Base-by-base conservation (phyloP, 345 rosid species). In the Eucalyptus regnans region DNA sequence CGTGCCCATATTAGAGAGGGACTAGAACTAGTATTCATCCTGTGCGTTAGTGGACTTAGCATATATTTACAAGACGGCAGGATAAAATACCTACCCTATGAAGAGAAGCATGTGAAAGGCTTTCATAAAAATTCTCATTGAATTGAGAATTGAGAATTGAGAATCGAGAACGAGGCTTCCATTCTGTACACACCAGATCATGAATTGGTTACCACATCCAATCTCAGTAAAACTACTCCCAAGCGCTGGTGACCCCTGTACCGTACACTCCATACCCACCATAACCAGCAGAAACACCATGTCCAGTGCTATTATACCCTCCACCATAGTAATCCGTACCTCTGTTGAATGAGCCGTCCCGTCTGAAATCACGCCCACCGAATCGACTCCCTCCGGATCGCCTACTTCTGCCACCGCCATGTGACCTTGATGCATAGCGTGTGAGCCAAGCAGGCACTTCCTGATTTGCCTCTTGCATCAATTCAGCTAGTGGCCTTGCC, bases 391-490 rank as follows among this genome's bases (percentile, higher is more conserved):
- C 94, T 7, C 95, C 94, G 6, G 91, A 87, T 9, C 95, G 90
- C 48, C 93, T 90, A 84, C 88, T 93, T 86, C 86, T 93, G 54
- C 94, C 94, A 50, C 92, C 92, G 17, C 91, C 89, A 64, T 64
- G 90, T 51, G 93, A 56, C 66, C 93, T 91, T n/a, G 93, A 88
- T 50, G 95, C 90, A 25, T 89, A 92, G 37, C 91, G 94, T 71
- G 90, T 80, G 81, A 93, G 96, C 95, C 96, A 94, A 58, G 89
- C 88, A 52, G 95, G 96, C 54, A 94, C 96, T 92, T 94, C 96
- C 89, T 94, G 96, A 64, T 92, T 93, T 48, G 96, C 89, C 90
- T 93, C 95, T 89, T 92, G 93, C 96, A 94, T 94, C 76, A 94
- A 89, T 64, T 94, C 95, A 50, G 93, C 80, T 49, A 94, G 88